These are phyloP conservation scores for Starmerella scarabaei DNA, from an alignment of 805 yeast genomes.

Conservation along the genomic window DNA sequence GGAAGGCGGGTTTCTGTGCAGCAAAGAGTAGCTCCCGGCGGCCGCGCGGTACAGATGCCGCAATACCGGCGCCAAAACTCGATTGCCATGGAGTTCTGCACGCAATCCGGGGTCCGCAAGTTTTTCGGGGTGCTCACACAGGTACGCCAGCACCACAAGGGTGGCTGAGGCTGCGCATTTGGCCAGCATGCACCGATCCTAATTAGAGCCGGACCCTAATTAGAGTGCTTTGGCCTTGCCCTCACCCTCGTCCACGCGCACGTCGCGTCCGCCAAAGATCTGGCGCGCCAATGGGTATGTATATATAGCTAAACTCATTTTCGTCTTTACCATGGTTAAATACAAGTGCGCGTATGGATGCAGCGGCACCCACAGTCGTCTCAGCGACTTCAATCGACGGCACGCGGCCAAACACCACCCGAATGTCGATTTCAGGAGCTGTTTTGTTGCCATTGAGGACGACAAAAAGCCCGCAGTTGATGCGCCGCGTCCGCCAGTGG, in stretches of 20 bases:
- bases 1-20: constrained; percentile 5
- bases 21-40: constrained; percentile 1
- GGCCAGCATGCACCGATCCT: constrained; percentile 1
- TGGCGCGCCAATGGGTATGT: neutral
- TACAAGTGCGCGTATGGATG: neutral
- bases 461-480: neutral
- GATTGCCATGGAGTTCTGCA: constrained; percentile 1
- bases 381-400: neutral
- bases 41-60: constrained; percentile 1
- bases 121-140: constrained; percentile 6
- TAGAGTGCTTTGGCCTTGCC: neutral
- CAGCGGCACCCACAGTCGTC: neutral
- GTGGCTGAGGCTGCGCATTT: constrained; percentile 1
- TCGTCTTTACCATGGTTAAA: neutral
- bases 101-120: constrained; percentile 6
- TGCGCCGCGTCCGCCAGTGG: neutral
- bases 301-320: neutral
- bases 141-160: constrained; percentile 1
- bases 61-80: neutral
- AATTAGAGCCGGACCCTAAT: too few relatives aligned
- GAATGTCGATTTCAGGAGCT: neutral
- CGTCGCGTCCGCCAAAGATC: neutral
- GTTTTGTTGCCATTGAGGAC: neutral
- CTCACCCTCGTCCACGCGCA: neutral
- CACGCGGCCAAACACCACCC: neutral